Base-by-base conservation (phyloP, 2,329 filamentous ascomycete genomes). In the Fusarium pilosicola region DNA sequence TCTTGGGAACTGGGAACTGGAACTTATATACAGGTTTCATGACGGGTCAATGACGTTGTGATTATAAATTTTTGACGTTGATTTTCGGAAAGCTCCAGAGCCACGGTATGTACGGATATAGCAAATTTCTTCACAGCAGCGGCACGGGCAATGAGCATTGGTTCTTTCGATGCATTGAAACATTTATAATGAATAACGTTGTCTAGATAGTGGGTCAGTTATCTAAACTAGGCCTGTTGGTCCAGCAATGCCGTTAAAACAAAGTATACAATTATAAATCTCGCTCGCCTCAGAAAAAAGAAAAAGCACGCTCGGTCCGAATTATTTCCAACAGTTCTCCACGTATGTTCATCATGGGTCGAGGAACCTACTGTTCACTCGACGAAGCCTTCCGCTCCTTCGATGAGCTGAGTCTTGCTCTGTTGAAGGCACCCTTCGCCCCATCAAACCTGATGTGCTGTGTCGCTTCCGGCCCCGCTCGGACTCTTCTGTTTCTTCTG, bases 371-470 rank as follows among this genome's bases (percentile, higher is more conserved):
- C 79, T 80, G 75, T 81, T 84, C 30, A 79, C 76, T 59, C 79
- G 79, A 51, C 82, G 78, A 38, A 78, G 67, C 45, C 83, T 77
- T 42, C 82, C 81, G 41, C 83, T 84, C 55, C 83, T 77, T 34
- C 83, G 77, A 32, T 80, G 65, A 17, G 66, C 62, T 6, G 64
- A 70, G 30, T 81, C 78, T 45, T 78, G 73, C 28, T 75, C 74
- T 44, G 46, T 57, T 12, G 51, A 55, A 57, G 55, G 24, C 12
- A 52, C 54, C 54, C 49, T 58, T 74, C 67, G 68, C 28, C 60
- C 62, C 18, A 62, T 52, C 20, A 55, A 24, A 13, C 63, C 65
- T 4, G 44, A 38, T 34, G 65, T 68, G 59, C 66, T 69, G 22
- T 74, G 44, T 46, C 74, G 52, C 60, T 68, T 76, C 49, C 80